Percentiles rank a stretch among this genome's conserved stretches.
Evolutionary conservation across 176 grass and related monocot genomes (phyloP).

Genomic region (Typha latifolia): DNA sequence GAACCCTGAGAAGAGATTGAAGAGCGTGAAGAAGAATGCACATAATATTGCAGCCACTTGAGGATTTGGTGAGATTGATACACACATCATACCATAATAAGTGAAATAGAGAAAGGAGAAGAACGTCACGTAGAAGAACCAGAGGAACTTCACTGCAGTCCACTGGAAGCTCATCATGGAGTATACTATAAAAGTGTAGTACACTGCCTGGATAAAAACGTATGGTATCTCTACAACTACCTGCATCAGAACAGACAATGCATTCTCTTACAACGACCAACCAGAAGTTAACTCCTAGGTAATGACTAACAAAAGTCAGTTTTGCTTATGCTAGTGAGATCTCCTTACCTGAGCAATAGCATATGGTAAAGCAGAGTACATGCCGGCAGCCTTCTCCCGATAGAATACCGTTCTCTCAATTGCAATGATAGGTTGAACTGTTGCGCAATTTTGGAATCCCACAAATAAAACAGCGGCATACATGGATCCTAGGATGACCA

Average conservation of each 20-base stretch:
- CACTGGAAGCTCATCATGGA: constrained; percentile 56
- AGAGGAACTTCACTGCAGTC: constrained; percentile 60
- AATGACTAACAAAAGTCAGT: too few relatives aligned
- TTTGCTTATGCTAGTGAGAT: too few relatives aligned
- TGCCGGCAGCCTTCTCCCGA: constrained; percentile 57
- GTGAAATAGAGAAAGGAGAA: constrained; percentile 64
- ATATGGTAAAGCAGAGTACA: constrained; percentile 81
- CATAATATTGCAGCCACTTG: constrained; percentile 55
- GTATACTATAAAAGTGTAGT: constrained; percentile 49
- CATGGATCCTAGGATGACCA: constrained; percentile 51
- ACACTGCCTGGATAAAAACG: constrained; percentile 37
- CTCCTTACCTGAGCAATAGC: constrained; percentile 53
- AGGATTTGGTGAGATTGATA: constrained; percentile 42
- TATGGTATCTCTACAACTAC: constrained; percentile 75
- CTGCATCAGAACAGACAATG: constrained; percentile 15
- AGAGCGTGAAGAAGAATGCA: constrained; percentile 47
- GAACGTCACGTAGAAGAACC: constrained; percentile 68
- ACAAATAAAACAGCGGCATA: constrained; percentile 67
- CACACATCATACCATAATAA: constrained; percentile 74
- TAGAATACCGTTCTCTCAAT: constrained; percentile 71
- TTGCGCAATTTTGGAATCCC: constrained; percentile 47
- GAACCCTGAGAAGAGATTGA: constrained; percentile 70
- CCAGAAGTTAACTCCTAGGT: too few relatives aligned
- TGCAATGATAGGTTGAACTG: constrained; percentile 51
- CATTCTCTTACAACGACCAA: too few relatives aligned